Base-by-base conservation (phyloP, 1,139 yeast genomes). In the Lodderomyces jiufengensis region DNA sequence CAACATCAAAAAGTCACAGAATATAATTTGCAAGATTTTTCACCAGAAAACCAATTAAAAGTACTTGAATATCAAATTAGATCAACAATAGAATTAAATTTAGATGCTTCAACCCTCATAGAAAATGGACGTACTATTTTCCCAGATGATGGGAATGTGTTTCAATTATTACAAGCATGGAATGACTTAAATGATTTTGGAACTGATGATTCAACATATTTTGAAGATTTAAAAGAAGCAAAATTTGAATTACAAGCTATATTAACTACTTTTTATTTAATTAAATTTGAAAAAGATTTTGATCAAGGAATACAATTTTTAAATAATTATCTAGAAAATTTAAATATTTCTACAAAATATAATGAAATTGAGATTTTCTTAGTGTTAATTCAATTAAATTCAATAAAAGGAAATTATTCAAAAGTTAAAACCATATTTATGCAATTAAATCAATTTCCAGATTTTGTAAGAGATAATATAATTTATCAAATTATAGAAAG, bases 401-500 rank as follows among this genome's bases (percentile, higher is more conserved):
- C 70, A 48, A 47, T 61, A 29, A 58, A 64, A 36, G 76, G 73
- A 11, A 60, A 64, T 39, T 59, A 61, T 42, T 44, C 56, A 15
- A 55, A 57, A 31, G 76, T 76, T 34, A 52, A 52, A 43, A 59
- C 59, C 37, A 51, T 67, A 28, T 66, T 66, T 39, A 49, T 51
- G 40, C 53, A 48, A 33, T 63, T 69, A 43, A 55, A 59, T 44
- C 60, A 56, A 39, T 77, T 81, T 37, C 63, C 66, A 3, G 57
- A 53, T 24, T 45, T 51, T 60, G 70, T 84, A 15, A 76, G 80
- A 51, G 94, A 84, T 55, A 76, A 73, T 48, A 75, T 83, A 36
- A 73, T 81, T 33, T 81, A 72, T 57, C 84, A 80, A 49, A 68
- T 83, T 11, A 70, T 82, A 36, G 92, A 84, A 52, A 73, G 84